Conservation (phyloP, 2,329 filamentous ascomycete species). For the Claviceps arundinis region DNA sequence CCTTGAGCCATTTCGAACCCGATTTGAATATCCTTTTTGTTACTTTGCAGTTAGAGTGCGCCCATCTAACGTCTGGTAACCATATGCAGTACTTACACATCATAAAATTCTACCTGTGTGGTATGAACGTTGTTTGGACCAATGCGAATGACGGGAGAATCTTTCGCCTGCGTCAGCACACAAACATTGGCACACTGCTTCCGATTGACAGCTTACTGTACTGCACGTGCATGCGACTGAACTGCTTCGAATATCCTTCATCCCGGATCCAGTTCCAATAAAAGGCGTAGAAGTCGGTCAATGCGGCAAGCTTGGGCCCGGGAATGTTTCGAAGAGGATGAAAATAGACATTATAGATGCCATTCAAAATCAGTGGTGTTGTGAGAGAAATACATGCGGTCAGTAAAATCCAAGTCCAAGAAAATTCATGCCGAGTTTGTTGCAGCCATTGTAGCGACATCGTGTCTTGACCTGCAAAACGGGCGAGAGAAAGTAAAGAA, state of each 20-base stretch:
- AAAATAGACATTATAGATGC: neutral
- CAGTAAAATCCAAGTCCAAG: neutral
- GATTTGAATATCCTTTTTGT: neutral
- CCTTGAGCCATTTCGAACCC: neutral
- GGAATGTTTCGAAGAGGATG: neutral
- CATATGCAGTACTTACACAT: neutral
- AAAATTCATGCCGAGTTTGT: neutral
- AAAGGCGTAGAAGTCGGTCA: neutral
- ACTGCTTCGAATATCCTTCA: neutral
- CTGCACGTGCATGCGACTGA: neutral
- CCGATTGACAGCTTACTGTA: neutral
- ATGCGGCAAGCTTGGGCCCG: neutral
- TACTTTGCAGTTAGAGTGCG: neutral
- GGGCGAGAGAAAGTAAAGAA: too few species aligned
- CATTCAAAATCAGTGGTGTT: neutral
- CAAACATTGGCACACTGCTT: too few species aligned
- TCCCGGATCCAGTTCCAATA: neutral
- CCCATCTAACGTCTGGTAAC: too few species aligned
- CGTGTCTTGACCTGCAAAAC: neutral
- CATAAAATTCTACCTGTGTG: neutral
- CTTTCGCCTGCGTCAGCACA: neutral
- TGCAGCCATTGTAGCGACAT: neutral
- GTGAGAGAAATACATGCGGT: neutral
- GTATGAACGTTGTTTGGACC: neutral
- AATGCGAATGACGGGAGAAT: neutral